Evolutionary conservation across 345 rosid genomes (phyloP).

Genomic region (Aquilaria malaccensis): DNA sequence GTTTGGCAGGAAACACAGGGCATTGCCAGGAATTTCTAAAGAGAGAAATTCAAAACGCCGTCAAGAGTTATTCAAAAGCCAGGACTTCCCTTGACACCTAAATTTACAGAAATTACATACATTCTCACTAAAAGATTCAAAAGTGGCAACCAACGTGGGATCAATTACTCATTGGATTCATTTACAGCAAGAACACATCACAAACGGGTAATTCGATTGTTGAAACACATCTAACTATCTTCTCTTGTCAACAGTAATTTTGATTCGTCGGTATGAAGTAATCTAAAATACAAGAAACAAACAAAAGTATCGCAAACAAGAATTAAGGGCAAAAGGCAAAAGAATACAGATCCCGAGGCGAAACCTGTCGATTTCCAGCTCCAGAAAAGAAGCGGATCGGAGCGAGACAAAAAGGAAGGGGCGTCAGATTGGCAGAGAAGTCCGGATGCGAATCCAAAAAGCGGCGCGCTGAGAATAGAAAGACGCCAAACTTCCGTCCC

Average conservation of each 20-base stretch:
- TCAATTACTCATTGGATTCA: neutral
- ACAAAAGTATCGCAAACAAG: neutral
- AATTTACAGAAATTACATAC: neutral
- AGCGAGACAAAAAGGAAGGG: slow-evolving; percentile 20
- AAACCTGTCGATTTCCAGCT: slow-evolving; percentile 6
- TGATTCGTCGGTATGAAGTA: slow-evolving; percentile 1
- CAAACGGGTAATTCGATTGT: neutral
- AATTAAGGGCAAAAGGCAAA: slow-evolving; percentile 7
- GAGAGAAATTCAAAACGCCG: neutral
- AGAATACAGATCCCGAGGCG: slow-evolving; percentile 15
- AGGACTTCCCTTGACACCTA: too few relatives aligned
- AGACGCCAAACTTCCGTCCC: slow-evolving; percentile 13
- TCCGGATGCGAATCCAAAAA: slow-evolving; percentile 35
- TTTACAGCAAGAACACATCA: neutral
- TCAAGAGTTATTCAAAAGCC: neutral
- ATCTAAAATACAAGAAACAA: neutral
- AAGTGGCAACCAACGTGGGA: slow-evolving; percentile 8
- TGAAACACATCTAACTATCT: slow-evolving; percentile 1
- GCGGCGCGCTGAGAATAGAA: neutral
- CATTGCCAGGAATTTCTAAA: neutral
- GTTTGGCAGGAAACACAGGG: slow-evolving; percentile 21
- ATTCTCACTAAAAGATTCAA: slow-evolving; percentile 4
- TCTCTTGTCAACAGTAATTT: slow-evolving; percentile 3
- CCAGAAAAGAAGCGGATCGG: slow-evolving; percentile 25
- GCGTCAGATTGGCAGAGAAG: slow-evolving; percentile 1